Conservation (phyloP, 1,139 yeast genomes). For the Scheffersomyces quercinus region DNA sequence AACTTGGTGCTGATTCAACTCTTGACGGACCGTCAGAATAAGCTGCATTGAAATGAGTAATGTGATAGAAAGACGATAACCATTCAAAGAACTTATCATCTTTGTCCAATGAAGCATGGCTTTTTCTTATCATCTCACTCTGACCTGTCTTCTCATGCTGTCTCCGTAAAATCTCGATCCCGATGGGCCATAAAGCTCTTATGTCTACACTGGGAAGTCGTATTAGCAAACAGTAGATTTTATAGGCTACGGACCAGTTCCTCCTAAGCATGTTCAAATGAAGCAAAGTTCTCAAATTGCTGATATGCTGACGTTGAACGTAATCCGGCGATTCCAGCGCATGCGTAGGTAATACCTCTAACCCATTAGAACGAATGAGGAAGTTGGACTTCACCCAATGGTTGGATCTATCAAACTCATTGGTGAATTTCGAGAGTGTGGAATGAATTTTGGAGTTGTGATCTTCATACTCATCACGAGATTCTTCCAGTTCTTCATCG, state of each 20-base stretch:
- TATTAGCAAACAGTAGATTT: constrained; percentile 49
- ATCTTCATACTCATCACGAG: constrained; percentile 11
- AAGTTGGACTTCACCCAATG: constrained; percentile 25
- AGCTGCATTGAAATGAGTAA: constrained; percentile 9
- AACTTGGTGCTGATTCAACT: constrained; percentile 34
- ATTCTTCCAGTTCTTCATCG: constrained; percentile 11
- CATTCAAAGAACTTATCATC: constrained; percentile 38
- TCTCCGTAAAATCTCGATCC: constrained; percentile 40
- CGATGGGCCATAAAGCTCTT: constrained; percentile 60
- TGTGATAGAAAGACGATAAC: constrained; percentile 29
- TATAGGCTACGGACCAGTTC: constrained; percentile 59
- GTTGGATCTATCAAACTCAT: constrained; percentile 21
- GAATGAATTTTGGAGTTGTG: constrained; percentile 13
- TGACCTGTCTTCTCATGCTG: constrained; percentile 3
- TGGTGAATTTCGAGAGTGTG: constrained; percentile 14
- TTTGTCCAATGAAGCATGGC: constrained; percentile 8
- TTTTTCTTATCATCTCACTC: background rate
- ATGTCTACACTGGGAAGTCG: constrained; percentile 52
- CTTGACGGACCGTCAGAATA: constrained; percentile 8
- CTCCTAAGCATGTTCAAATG: constrained; percentile 41
- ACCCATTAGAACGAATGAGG: constrained; percentile 27
- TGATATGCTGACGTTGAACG: constrained; percentile 26
- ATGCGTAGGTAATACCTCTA: constrained; percentile 30
- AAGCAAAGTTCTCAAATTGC: constrained; percentile 32
- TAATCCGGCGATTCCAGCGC: constrained; percentile 7